Conservation (phyloP, 1,139 yeast species). For the Scheffersomyces illinoinensis region DNA sequence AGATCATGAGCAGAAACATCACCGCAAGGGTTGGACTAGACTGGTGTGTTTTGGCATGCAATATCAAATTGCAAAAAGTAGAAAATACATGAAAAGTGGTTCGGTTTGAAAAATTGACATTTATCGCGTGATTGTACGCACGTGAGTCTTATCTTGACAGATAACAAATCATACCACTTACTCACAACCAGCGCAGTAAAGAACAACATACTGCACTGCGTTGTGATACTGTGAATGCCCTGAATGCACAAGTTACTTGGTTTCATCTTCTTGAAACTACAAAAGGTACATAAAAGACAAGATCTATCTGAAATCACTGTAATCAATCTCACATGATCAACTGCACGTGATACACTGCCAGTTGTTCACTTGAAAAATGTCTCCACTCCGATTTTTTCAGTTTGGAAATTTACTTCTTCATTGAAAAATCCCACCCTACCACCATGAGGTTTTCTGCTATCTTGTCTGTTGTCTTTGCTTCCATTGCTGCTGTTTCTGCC, state of each 20-base stretch:
- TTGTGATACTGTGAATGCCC: neutral
- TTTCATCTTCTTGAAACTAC: neutral
- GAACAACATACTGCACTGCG: neutral
- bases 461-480: constrained; percentile 16
- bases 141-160: neutral
- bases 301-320: neutral
- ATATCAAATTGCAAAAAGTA: neutral
- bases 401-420: neutral
- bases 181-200: neutral
- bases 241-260: neutral
- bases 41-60: neutral
- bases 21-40: neutral
- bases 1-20: neutral
- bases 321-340: neutral
- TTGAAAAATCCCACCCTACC: neutral
- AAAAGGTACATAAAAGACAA: neutral
- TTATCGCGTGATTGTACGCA: neutral
- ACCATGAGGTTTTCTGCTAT: constrained; percentile 20
- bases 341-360: neutral
- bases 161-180: too few species aligned
- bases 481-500: constrained; percentile 17
- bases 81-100: neutral
- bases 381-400: neutral
- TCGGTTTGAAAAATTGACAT: neutral
- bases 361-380: neutral